A percentile compares a stretch with the other conserved stretches of the same genome.
Evolutionary conservation across 78 protist species (phyloP).

Genomic region (Dictyostelium capitatum): DNA sequence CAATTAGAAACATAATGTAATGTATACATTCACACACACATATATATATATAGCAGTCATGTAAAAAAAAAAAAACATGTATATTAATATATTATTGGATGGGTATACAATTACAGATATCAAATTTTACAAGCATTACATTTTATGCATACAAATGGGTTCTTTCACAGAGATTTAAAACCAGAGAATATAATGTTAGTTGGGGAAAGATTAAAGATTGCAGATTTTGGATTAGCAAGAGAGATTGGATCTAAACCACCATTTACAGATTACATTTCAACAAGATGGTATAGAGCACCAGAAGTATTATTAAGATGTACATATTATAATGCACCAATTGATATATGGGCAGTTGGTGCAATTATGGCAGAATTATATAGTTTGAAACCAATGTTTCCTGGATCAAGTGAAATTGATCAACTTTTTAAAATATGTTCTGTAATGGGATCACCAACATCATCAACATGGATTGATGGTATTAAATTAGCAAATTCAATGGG

Average conservation of each 20-base stretch:
- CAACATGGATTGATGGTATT: conserved; percentile 91
- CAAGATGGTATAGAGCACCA: conserved; percentile 99
- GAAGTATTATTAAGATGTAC: conserved; percentile 91
- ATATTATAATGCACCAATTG: conserved; percentile 57
- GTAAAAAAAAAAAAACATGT: too few relatives aligned
- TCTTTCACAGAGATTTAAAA: conserved; percentile 98
- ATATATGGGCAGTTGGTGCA: conserved; percentile 84
- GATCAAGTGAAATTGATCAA: conserved; percentile 94
- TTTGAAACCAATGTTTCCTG: conserved; percentile 97
- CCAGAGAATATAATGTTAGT: conserved; percentile 95
- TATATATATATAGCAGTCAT: too few relatives aligned
- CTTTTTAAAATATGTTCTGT: conserved; percentile 91
- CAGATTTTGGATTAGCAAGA: conserved; percentile 98
- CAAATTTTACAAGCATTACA: conserved; percentile 95
- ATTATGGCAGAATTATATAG: conserved; percentile 98
- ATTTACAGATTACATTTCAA: conserved; percentile 97
- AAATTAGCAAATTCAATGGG: conserved; percentile 85
- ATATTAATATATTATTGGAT: background rate
- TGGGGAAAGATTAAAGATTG: conserved; percentile 91
- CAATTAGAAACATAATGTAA: conserved; percentile 82
- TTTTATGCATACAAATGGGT: conserved; percentile 89
- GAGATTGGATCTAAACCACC: conserved; percentile 97
- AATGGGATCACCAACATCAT: conserved; percentile 93
- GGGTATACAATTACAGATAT: conserved; percentile 10
- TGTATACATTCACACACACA: too few relatives aligned